Conservation (phyloP, 2,329 filamentous ascomycete species). For the Nannizzia gypsea region DNA sequence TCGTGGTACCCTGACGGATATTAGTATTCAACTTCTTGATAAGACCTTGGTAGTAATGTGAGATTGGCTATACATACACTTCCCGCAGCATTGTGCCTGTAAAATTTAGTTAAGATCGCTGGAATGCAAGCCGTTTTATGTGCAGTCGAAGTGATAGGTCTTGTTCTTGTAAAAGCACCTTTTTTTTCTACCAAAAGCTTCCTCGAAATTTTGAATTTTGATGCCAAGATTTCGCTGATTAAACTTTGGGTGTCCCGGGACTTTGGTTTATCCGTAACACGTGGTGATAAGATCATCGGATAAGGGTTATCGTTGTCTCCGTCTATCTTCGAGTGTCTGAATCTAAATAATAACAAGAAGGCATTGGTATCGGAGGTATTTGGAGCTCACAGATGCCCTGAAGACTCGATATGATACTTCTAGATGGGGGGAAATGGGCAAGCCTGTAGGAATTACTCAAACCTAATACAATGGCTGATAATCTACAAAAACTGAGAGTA, state of each 20-base stretch:
- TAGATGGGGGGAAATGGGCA: too few relatives aligned
- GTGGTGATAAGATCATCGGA: background rate
- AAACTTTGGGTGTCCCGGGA: background rate
- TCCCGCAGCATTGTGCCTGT: constrained; percentile 11
- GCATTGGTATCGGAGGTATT: too few relatives aligned
- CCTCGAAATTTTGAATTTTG: background rate
- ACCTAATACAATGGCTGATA: too few relatives aligned
- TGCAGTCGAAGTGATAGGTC: background rate
- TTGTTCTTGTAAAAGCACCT: background rate
- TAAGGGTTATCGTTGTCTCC: too few relatives aligned
- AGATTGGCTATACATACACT: constrained; percentile 8
- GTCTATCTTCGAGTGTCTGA: background rate
- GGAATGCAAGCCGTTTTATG: background rate
- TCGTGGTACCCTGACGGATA: constrained; percentile 47
- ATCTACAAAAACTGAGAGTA: too few relatives aligned
- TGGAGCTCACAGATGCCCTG: too few relatives aligned
- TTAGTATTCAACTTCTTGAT: background rate
- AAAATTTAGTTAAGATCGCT: background rate
- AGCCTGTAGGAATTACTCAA: too few relatives aligned
- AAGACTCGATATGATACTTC: too few relatives aligned
- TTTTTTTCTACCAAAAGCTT: background rate
- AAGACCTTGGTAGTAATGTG: background rate
- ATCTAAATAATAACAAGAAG: background rate
- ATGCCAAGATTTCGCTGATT: background rate
- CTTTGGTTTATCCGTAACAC: background rate